phyloP scores from a whole-genome alignment of 331 rosid species.

The Acacia pycnantha region DNA sequence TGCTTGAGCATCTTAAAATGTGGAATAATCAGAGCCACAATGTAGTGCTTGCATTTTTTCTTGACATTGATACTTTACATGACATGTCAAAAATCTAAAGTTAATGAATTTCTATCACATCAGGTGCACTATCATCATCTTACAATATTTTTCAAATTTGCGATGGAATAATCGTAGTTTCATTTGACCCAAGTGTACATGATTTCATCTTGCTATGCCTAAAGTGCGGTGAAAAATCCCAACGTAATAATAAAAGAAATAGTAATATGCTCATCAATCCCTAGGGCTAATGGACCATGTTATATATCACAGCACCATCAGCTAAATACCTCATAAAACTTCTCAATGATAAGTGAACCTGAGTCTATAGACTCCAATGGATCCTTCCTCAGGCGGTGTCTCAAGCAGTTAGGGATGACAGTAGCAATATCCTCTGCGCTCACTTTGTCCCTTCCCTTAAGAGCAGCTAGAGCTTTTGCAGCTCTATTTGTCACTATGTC shows the following conservation, averaged over 20 bases:
- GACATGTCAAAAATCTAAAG: neutral
- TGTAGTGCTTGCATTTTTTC: neutral
- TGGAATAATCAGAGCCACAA: neutral
- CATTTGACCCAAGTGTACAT: neutral
- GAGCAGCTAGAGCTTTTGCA: constrained; percentile 86
- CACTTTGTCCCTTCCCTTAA: constrained; percentile 79
- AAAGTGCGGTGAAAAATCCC: constrained; percentile 17
- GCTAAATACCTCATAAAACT: constrained; percentile 79
- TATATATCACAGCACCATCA: constrained; percentile 36
- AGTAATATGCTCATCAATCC: constrained; percentile 36
- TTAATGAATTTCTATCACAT: neutral
- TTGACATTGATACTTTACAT: neutral
- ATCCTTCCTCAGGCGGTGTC: constrained; percentile 95
- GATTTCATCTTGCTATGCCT: constrained; percentile 17
- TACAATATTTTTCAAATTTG: neutral
- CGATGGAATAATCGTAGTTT: neutral
- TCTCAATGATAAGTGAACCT: constrained; percentile 86
- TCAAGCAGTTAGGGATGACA: constrained; percentile 92
- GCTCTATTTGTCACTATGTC: constrained; percentile 93
- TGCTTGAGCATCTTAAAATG: neutral
- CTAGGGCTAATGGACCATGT: neutral
- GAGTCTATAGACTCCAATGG: constrained; percentile 96
- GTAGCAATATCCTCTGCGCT: constrained; percentile 85
- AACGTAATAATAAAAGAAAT: constrained; percentile 3
- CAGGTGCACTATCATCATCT: neutral